Evolutionary conservation across 2,329 filamentous ascomycete species (phyloP), one percentile per base, ranked within the genome.

Genomic region (Talaromyces piceae): DNA sequence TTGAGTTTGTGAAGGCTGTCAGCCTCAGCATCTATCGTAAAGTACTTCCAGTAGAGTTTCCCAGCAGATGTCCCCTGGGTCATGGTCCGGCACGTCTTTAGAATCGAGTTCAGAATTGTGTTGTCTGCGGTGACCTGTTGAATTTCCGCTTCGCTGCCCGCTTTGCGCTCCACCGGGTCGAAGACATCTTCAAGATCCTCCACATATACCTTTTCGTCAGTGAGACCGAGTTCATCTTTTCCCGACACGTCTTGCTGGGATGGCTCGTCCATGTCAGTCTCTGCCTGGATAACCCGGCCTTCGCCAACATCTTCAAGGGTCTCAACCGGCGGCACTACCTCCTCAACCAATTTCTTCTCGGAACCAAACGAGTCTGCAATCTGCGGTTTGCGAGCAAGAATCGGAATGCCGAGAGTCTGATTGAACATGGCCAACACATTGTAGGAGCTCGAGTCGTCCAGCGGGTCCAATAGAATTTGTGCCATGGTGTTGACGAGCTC

Each of bases 401-500:
- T 62, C 5, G 84, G 81, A 39, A 95, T 78, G 44, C 81, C 79
- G 82, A 91, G 91, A 1, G 89, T 87, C 68, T 95, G 84, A 58
- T 89, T 78, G n/a, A 94, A 69, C 18, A 96, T 73, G 33, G 80
- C 80, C 20, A 95, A 77, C 2, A 95, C 74, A 59, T 88, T 81
- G 55, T 86, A 81, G 67, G 79, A 83, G 58, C 93, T 84, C 46
- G 75, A 68, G 16, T 79, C 73, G 9, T 77, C 69, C 30, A 68
- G 72, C 13, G 86, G 82, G 46, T 84, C 71, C 20, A 90, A 70
- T n/a, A 97, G 74, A 3, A 95, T 59, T 30, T 84, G 78, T 5
- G 84, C 89, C 87, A 97, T 95, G 26, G 86, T 77, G 61, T 82
- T 85, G 3, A 94, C 85, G 18, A 97, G 73, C 50, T 80, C 73